A percentile compares a stretch with the other conserved stretches of the same genome.
These are phyloP conservation scores for Trapa incisa DNA, from an alignment of 345 rosid genomes.

Conservation along the genomic window DNA sequence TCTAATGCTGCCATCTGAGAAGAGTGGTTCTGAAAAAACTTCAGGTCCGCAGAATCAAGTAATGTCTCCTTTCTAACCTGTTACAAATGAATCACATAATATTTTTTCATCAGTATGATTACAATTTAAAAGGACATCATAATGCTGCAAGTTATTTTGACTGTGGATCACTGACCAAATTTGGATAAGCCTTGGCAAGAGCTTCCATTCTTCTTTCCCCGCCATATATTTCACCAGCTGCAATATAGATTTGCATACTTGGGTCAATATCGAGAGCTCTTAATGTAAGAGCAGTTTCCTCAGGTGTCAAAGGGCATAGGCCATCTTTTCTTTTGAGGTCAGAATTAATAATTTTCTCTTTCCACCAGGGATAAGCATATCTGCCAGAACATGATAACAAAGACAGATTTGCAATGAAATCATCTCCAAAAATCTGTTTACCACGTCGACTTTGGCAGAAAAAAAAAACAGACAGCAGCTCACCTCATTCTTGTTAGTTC, in stretches of 20 bases:
- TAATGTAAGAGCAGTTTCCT: slow-evolving; percentile 35
- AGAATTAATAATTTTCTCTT: slow-evolving; percentile 33
- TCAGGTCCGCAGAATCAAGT: slow-evolving; percentile 16
- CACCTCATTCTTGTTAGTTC: slow-evolving; percentile 94
- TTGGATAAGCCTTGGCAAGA: slow-evolving; percentile 28
- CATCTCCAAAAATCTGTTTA: background rate
- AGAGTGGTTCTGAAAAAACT: slow-evolving; percentile 23
- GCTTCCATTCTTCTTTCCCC: slow-evolving; percentile 29
- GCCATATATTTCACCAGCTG: slow-evolving; percentile 47
- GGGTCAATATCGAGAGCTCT: slow-evolving; percentile 29
- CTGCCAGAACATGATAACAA: slow-evolving; percentile 47
- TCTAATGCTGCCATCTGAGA: slow-evolving; percentile 71
- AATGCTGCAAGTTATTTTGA: slow-evolving; percentile 11
- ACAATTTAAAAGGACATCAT: background rate
- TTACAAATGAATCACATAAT: slow-evolving; percentile 9
- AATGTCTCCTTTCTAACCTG: slow-evolving; percentile 35
- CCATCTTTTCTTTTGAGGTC: slow-evolving; percentile 32
- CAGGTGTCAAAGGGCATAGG: slow-evolving; percentile 43
- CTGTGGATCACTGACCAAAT: slow-evolving; percentile 23
- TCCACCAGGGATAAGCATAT: slow-evolving; percentile 44
- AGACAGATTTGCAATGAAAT: background rate
- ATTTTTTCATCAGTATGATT: background rate
- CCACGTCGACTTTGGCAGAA: background rate
- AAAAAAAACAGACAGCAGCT: background rate
- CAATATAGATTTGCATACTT: slow-evolving; percentile 30